Evolutionary conservation across 768 basidiomycete species (phyloP).

Genomic region (Phlebiopsis gigantea): DNA sequence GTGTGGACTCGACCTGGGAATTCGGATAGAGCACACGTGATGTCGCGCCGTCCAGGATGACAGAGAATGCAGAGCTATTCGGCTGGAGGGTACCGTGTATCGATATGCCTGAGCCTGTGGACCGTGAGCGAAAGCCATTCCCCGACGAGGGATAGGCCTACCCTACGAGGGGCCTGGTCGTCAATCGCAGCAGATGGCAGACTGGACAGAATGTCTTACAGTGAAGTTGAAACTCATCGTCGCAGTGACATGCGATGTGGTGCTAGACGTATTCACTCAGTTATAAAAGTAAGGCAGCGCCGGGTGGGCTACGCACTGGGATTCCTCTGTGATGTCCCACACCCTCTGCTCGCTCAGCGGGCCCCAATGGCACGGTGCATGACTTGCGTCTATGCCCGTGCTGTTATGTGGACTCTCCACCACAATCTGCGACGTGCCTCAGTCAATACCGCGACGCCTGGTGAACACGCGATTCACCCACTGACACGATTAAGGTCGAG

Average conservation of each 20-base stretch:
- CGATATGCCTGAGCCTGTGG: background rate
- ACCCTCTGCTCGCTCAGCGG: background rate
- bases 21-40: background rate
- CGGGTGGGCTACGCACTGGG: background rate
- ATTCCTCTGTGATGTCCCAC: background rate
- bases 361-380: background rate
- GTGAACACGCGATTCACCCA: background rate
- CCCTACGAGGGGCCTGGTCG: background rate
- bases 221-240: slow-evolving; percentile 1
- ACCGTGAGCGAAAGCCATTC: too few species aligned
- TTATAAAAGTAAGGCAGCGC: background rate
- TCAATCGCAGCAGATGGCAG: background rate
- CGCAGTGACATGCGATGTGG: background rate
- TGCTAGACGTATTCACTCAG: background rate
- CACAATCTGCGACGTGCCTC: background rate
- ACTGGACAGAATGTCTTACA: background rate
- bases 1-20: background rate
- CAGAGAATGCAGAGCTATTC: background rate
- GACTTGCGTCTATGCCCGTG: background rate
- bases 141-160: background rate
- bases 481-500: slow-evolving; percentile 16
- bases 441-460: too few species aligned
- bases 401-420: background rate
- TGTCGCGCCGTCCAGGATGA: background rate
- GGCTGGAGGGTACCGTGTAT: background rate